phyloP scores from a whole-genome alignment of 257 asterid genomes.

The Fraxinus americana region DNA sequence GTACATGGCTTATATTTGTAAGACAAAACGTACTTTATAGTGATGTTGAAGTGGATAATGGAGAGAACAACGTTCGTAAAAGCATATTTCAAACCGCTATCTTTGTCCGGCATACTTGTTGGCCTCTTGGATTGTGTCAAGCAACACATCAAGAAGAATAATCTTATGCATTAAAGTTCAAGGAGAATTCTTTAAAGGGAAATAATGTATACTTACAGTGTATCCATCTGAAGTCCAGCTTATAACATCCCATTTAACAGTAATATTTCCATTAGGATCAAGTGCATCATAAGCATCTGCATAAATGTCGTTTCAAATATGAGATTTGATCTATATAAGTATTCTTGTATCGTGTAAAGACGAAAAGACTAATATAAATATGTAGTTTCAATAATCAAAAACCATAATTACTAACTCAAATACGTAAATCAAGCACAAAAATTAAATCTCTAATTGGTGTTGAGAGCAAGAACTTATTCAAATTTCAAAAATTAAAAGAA shows the following conservation, averaged over 20 bases:
- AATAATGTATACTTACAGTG: conserved; percentile 37
- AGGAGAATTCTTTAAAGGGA: background rate
- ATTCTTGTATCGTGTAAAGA: background rate
- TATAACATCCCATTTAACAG: conserved; percentile 61
- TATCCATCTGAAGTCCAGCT: conserved; percentile 62
- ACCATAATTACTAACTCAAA: background rate
- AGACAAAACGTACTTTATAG: no score
- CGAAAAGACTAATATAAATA: no score
- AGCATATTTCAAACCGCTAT: background rate
- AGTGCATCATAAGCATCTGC: conserved; percentile 56
- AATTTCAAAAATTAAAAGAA: background rate
- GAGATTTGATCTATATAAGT: background rate
- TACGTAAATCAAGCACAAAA: background rate
- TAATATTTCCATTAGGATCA: conserved; percentile 59
- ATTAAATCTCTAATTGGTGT: background rate
- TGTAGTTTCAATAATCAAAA: background rate
- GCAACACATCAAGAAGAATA: background rate
- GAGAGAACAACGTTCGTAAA: background rate
- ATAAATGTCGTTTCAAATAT: background rate
- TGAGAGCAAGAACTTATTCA: background rate
- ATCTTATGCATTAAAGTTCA: background rate
- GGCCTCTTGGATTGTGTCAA: background rate
- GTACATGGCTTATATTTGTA: no score
- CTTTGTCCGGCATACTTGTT: background rate
- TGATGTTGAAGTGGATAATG: no score